Base-by-base conservation (phyloP, 306 rosid species). In the Prunus dulcis region DNA sequence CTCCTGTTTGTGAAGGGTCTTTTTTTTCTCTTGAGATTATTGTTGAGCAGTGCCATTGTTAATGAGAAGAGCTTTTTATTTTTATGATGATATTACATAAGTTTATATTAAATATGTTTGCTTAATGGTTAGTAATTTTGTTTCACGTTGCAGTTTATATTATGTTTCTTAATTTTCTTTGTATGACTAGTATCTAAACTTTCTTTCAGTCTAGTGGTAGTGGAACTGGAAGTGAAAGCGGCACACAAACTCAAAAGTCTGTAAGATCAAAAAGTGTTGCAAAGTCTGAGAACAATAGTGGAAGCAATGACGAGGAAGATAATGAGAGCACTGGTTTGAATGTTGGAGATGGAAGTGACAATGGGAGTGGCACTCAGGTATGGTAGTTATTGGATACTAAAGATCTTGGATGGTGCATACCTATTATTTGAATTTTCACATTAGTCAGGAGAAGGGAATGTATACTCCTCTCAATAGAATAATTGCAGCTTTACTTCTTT, bases 281-380 rank as follows among this genome's bases (percentile, higher is more conserved):
- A 82, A 86, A 84, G 78, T 85, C 81, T 56, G 87, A 86, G 46
- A 84, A 93, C 81, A 86, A 86, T 71, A 82, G 65, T 19, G 91
- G 96, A 76, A 89, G 98, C 91, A 85, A 88, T 53, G 97, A 87
- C 11, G 93, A 83, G 73, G 93, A 89, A 52, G 89, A 88, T 58
- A 73, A 80, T 82, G 93, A 77, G 83, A 88, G 95, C 80, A 55
- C 43, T 30, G 94, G 91, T 80, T 69, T 88, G 76, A 88, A 89
- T 81, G 78, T 77, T 65, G 89, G 84, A 71, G 91, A 78, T 80
- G 92, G 91, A 74, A 91, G 97, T 77, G 98, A 89, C 75, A 84
- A 88, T 67, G 98, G 97, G 72, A 93, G 97, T 79, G 97, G 92
- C 72, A 89, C 96, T 72, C 98, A 93, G 97, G 98, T 93, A 89